A percentile compares a stretch with the other conserved stretches of the same genome.
phyloP scores from a whole-genome alignment of 2,329 filamentous ascomycete genomes.

The Colletotrichum orchidophilum region DNA sequence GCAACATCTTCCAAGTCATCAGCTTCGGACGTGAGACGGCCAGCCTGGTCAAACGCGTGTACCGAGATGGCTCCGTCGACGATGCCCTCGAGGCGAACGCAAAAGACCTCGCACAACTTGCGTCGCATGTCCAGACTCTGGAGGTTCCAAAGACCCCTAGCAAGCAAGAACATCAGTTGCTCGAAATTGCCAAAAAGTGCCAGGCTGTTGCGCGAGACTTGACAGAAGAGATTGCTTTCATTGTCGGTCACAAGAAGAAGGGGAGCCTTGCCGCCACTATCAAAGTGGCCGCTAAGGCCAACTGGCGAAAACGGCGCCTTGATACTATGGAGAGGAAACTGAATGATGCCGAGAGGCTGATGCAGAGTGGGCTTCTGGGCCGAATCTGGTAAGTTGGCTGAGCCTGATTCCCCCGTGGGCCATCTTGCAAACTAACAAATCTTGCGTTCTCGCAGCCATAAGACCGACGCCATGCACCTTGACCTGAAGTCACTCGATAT shows the following conservation, averaged over 20 bases:
- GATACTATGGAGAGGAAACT: conserved; percentile 34
- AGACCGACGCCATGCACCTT: neutral
- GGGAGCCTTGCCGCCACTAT: neutral
- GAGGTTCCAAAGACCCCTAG: neutral
- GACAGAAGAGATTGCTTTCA: neutral
- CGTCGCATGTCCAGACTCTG: neutral
- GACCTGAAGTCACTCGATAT: neutral
- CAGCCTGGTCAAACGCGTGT: conserved; percentile 33
- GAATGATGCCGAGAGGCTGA: neutral
- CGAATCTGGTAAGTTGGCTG: neutral
- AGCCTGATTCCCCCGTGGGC: neutral
- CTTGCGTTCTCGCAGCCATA: neutral
- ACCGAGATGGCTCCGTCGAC: conserved; percentile 21
- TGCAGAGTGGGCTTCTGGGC: neutral
- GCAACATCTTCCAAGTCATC: conserved; percentile 39
- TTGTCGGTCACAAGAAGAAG: neutral
- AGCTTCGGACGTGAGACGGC: conserved; percentile 35
- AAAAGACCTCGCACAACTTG: neutral
- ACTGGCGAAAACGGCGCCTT: conserved; percentile 37
- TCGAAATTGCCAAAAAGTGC: neutral
- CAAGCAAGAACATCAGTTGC: neutral
- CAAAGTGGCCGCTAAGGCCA: conserved; percentile 29
- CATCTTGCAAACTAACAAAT: neutral
- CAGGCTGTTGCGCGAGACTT: neutral
- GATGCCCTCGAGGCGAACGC: neutral